These are phyloP conservation scores for Carex pumila DNA, from an alignment of 176 grass and related monocot genomes.

Conservation along the genomic window DNA sequence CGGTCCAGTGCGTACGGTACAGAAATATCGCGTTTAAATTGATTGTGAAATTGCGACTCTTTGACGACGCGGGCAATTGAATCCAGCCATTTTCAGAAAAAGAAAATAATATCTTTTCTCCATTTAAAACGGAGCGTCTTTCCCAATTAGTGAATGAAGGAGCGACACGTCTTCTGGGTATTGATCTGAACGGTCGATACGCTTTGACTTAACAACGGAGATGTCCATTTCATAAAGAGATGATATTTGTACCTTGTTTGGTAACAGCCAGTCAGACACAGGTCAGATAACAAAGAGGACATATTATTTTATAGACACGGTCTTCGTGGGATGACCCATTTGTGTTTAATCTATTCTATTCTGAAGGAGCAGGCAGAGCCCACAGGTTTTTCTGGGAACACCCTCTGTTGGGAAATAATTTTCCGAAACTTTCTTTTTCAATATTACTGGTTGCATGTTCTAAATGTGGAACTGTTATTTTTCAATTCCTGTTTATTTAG, in stretches of 20 bases:
- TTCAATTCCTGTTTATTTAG: neutral
- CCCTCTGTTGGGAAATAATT: neutral
- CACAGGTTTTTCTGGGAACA: neutral
- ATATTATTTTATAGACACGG: neutral
- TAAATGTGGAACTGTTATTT: neutral
- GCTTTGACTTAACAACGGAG: neutral
- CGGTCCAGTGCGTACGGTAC: neutral
- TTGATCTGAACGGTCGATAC: neutral
- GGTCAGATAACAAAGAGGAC: neutral
- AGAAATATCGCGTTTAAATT: neutral
- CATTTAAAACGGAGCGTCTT: neutral
- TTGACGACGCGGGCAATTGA: neutral
- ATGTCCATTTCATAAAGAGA: neutral
- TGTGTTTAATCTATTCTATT: neutral
- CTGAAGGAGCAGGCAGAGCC: neutral
- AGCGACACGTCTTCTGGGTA: neutral
- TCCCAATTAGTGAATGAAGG: neutral
- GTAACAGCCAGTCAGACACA: neutral
- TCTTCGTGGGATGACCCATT: neutral
- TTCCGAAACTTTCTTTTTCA: neutral
- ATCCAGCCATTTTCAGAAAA: neutral
- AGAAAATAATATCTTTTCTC: neutral
- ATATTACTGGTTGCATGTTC: too few relatives aligned
- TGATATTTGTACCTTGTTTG: neutral
- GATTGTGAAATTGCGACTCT: neutral